Conservation (phyloP, 768 basidiomycete genomes). For the Phylloporus sp. region DNA sequence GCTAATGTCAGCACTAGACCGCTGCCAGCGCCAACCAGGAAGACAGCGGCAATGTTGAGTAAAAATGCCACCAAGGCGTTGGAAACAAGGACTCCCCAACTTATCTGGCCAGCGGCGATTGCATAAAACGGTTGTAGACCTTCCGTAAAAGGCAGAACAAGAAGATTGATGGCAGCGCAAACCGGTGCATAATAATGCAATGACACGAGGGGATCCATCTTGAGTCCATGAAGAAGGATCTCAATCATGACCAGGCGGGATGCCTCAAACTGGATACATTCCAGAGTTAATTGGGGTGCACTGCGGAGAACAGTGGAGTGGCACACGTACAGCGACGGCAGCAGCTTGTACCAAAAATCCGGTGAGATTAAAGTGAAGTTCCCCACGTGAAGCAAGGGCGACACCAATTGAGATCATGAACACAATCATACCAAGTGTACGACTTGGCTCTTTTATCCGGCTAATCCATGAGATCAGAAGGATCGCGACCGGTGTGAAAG, state of each 20-base stretch:
- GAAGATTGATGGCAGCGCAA: conserved; percentile 85
- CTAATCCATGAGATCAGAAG: conserved; percentile 90
- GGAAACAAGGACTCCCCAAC: conserved; percentile 67
- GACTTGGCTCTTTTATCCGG: conserved; percentile 84
- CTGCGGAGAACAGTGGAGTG: not conserved
- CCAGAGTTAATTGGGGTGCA: not conserved
- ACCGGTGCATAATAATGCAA: conserved; percentile 96
- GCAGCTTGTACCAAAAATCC: conserved; percentile 88
- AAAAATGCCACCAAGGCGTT: conserved; percentile 89
- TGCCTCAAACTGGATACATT: conserved; percentile 70
- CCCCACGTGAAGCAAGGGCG: conserved; percentile 85
- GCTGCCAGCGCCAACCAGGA: conserved; percentile 84
- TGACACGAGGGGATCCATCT: conserved; percentile 96
- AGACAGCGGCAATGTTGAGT: conserved; percentile 91
- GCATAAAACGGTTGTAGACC: conserved; percentile 83
- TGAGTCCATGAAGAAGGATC: conserved; percentile 87
- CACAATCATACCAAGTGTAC: conserved; percentile 77
- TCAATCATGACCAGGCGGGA: conserved; percentile 96
- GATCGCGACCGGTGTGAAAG: conserved; percentile 87
- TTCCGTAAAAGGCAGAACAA: conserved; percentile 88
- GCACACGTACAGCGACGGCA: conserved; percentile 62
- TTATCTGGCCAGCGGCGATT: conserved; percentile 47
- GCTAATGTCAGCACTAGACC: conserved; percentile 90
- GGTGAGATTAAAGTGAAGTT: conserved; percentile 76
- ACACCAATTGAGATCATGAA: conserved; percentile 89